These are phyloP conservation scores for Candida saitoana DNA, from an alignment of 805 yeast genomes.

Conservation along the genomic window DNA sequence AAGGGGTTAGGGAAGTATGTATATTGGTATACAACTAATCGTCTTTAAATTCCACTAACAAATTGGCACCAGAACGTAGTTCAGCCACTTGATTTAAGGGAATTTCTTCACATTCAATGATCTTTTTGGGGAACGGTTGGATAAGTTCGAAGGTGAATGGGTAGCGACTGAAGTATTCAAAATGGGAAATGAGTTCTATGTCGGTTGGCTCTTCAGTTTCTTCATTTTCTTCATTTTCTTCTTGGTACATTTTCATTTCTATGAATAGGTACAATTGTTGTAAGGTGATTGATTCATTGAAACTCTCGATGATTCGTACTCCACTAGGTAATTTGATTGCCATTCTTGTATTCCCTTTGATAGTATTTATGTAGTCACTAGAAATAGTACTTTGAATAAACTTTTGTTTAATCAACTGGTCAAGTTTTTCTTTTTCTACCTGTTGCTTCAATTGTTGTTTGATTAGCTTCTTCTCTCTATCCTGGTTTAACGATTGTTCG, in stretches of 20 bases:
- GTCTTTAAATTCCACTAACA: slow-evolving; percentile 33
- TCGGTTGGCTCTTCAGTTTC: slow-evolving; percentile 15
- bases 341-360: slow-evolving; percentile 22
- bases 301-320: slow-evolving; percentile 42
- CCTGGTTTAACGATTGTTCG: slow-evolving; percentile 41
- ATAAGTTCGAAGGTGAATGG: slow-evolving; percentile 34
- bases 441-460: slow-evolving; percentile 23
- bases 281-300: slow-evolving; percentile 35
- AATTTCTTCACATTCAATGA: slow-evolving; percentile 13
- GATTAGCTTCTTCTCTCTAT: slow-evolving; percentile 49
- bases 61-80: slow-evolving; percentile 33
- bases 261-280: slow-evolving; percentile 49
- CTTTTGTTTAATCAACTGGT: slow-evolving; percentile 8
- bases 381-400: slow-evolving; percentile 6
- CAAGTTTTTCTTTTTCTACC: slow-evolving; percentile 13
- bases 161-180: slow-evolving; percentile 19
- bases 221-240: slow-evolving; percentile 9
- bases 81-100: slow-evolving; percentile 17
- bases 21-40: neutral
- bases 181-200: neutral
- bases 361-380: slow-evolving; percentile 1
- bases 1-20: neutral
- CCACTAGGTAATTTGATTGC: slow-evolving; percentile 58
- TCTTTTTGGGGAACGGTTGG: slow-evolving; percentile 40
- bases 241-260: slow-evolving; percentile 34